phyloP scores from a whole-genome alignment of 495 filamentous ascomycete genomes.

The Gamarada debralockiae region DNA sequence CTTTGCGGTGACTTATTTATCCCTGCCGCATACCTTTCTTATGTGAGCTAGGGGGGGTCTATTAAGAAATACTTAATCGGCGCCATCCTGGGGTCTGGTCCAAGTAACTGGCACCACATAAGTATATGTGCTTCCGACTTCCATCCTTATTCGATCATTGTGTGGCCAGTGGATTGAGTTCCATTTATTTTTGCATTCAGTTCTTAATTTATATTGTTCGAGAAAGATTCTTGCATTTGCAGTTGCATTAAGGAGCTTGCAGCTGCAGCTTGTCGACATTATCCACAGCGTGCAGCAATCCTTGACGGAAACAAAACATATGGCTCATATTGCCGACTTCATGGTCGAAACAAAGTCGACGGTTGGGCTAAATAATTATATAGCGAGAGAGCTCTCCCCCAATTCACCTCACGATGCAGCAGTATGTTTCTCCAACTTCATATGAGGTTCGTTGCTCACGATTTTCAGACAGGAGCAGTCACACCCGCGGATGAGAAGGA shows the following conservation, averaged over 20 bases:
- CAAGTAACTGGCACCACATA: slow-evolving; percentile 5
- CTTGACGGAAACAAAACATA: slow-evolving; percentile 7
- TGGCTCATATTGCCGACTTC: slow-evolving; percentile 30
- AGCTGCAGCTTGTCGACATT: neutral
- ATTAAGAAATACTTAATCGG: slow-evolving; percentile 11
- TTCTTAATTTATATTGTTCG: slow-evolving; percentile 6
- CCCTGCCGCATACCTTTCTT: slow-evolving; percentile 14
- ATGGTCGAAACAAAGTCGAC: slow-evolving; percentile 16
- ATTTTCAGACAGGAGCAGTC: slow-evolving; percentile 29
- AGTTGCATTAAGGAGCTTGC: too few relatives aligned
- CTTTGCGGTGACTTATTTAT: slow-evolving; percentile 3
- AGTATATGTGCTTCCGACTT: slow-evolving; percentile 19
- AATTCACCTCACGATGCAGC: slow-evolving; percentile 15
- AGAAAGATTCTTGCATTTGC: neutral
- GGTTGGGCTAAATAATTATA: slow-evolving; percentile 30
- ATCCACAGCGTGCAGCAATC: slow-evolving; percentile 5
- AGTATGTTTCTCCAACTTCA: slow-evolving; percentile 5
- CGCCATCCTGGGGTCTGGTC: slow-evolving; percentile 8
- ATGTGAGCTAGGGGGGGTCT: slow-evolving; percentile 6
- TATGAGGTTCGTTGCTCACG: neutral
- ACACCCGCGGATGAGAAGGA: slow-evolving; percentile 35
- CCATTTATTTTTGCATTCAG: slow-evolving; percentile 19
- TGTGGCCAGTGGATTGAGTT: slow-evolving; percentile 10
- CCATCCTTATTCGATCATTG: neutral
- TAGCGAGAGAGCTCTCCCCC: slow-evolving; percentile 27